phyloP scores from a whole-genome alignment of 2,329 filamentous ascomycete species.

The Fusarium albosuccineum region DNA sequence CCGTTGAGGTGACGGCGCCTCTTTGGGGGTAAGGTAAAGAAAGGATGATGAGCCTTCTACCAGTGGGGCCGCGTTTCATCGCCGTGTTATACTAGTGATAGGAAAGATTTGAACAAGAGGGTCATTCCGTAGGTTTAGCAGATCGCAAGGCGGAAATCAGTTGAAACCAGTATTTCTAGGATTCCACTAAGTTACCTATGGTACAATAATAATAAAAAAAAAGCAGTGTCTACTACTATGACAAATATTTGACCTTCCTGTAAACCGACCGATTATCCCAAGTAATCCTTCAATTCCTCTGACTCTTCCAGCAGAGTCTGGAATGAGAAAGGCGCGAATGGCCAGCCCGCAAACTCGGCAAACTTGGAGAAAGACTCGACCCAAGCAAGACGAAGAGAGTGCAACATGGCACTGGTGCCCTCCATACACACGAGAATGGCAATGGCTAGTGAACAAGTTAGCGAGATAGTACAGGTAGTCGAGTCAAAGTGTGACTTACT shows the following conservation, averaged over 20 bases:
- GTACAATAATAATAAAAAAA: constrained; percentile 52
- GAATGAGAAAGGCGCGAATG: constrained; percentile 93
- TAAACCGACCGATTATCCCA: constrained; percentile 54
- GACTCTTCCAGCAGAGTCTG: constrained; percentile 87
- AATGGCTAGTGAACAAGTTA: constrained; percentile 54
- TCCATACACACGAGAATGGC: constrained; percentile 91
- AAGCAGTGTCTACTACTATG: constrained; percentile 48
- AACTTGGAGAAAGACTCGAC: constrained; percentile 99
- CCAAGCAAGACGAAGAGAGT: constrained; percentile 92
- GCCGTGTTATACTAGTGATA: neutral
- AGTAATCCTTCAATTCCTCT: constrained; percentile 69
- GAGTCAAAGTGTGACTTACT: constrained; percentile 53
- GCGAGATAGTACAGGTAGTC: constrained; percentile 1
- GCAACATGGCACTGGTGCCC: constrained; percentile 95
- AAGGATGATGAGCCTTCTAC: too few species aligned
- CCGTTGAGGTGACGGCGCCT: constrained; percentile 86
- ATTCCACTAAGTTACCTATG: constrained; percentile 45
- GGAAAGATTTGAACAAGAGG: neutral
- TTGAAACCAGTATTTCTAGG: constrained; percentile 40
- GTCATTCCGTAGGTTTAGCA: neutral
- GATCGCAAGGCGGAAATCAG: constrained; percentile 12
- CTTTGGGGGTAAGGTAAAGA: constrained; percentile 66
- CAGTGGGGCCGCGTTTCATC: neutral
- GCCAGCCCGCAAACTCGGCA: constrained; percentile 89
- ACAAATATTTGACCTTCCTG: constrained; percentile 28